These are phyloP conservation scores for Saturnispora serradocipensis DNA, from an alignment of 805 yeast species.

Conservation along the genomic window DNA sequence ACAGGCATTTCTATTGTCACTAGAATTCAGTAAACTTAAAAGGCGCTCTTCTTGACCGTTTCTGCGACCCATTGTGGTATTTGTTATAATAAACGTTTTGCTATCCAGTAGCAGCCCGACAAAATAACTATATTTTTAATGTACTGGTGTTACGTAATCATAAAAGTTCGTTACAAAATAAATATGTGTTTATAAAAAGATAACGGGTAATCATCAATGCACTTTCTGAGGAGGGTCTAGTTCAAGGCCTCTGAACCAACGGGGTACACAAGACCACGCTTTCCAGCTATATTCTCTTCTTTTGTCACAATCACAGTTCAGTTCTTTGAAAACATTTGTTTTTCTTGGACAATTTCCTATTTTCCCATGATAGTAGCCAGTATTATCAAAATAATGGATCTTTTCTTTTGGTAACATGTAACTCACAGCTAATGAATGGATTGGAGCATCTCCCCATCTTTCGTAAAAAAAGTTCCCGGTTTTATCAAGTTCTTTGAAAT, in stretches of 20 bases:
- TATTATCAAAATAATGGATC: slow-evolving; percentile 51
- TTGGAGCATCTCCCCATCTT: slow-evolving; percentile 76
- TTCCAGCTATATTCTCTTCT: slow-evolving; percentile 41
- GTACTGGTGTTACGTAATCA: not conserved
- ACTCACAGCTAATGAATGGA: slow-evolving; percentile 57
- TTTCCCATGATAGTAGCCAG: slow-evolving; percentile 49
- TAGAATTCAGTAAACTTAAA: slow-evolving; percentile 48
- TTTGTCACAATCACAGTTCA: slow-evolving; percentile 44
- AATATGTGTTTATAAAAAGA: not conserved
- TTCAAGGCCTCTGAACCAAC: slow-evolving; percentile 21
- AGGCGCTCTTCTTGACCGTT: slow-evolving; percentile 29
- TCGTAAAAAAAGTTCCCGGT: slow-evolving; percentile 66
- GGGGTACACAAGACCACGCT: slow-evolving; percentile 43
- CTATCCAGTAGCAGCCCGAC: not conserved
- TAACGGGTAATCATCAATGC: not conserved
- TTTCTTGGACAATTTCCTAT: slow-evolving; percentile 51
- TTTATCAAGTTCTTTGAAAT: slow-evolving; percentile 47
- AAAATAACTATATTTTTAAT: not conserved
- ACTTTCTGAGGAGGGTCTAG: slow-evolving; percentile 3
- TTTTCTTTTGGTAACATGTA: slow-evolving; percentile 38
- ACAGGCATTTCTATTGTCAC: slow-evolving; percentile 58
- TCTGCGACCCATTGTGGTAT: not conserved
- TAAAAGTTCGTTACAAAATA: not conserved
- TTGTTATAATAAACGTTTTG: no score
- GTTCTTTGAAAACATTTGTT: slow-evolving; percentile 32